A percentile compares a stretch with the other conserved stretches of the same genome.
phyloP scores from a whole-genome alignment of 2,329 filamentous ascomycete genomes.

The Fusarium pilosicola region DNA sequence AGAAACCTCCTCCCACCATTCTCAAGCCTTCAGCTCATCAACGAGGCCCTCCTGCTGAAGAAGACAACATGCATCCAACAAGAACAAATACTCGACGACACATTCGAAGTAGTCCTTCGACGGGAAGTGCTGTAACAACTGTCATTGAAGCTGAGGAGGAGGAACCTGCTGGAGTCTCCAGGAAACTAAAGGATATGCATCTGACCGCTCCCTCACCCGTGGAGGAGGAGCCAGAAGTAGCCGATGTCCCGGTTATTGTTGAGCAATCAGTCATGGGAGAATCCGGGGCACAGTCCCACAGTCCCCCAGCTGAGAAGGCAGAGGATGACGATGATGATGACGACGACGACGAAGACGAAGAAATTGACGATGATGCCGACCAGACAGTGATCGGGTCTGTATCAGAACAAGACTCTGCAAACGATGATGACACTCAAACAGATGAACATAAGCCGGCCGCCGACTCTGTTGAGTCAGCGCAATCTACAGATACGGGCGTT shows the following conservation, averaged over 20 bases:
- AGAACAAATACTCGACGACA: constrained; percentile 83
- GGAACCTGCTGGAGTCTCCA: constrained; percentile 60
- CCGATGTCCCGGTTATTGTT: constrained; percentile 56
- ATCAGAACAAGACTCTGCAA: constrained; percentile 32
- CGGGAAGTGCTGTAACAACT: constrained; percentile 80
- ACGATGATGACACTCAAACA: constrained; percentile 3
- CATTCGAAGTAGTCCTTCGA: constrained; percentile 81
- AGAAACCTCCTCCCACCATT: constrained; percentile 49
- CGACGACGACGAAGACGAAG: constrained; percentile 12
- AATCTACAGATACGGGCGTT: constrained; percentile 32
- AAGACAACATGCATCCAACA: constrained; percentile 64
- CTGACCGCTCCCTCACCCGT: constrained; percentile 66
- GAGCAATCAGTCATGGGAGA: constrained; percentile 47
- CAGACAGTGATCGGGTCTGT: constrained; percentile 39
- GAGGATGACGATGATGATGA: constrained; percentile 16
- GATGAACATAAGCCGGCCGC: constrained; percentile 5
- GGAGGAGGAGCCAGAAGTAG: constrained; percentile 60
- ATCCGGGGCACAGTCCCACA: constrained; percentile 6
- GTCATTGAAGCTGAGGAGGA: constrained; percentile 88
- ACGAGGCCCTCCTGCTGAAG: constrained; percentile 50
- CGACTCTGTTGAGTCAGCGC: constrained; percentile 31
- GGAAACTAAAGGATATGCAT: constrained; percentile 58
- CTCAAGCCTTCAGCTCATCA: constrained; percentile 49
- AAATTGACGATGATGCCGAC: constrained; percentile 33
- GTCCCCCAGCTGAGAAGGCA: constrained; percentile 13